These are phyloP conservation scores for Aspergillus affinis DNA, from an alignment of 495 filamentous ascomycete genomes.

Conservation along the genomic window DNA sequence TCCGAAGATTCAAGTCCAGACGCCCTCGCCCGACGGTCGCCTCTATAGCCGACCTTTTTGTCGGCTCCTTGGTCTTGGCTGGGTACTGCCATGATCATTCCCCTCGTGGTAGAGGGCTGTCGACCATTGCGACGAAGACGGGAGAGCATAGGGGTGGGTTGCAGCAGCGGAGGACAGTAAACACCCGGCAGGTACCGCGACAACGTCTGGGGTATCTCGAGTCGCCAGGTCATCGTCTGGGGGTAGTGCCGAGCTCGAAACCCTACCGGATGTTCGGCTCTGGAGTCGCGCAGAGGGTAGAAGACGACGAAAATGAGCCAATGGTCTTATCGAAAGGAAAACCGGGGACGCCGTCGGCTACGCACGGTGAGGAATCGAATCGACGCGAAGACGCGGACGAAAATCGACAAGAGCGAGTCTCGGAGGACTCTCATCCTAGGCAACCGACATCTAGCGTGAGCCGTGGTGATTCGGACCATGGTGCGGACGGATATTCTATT, in stretches of 20 bases:
- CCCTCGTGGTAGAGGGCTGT: conserved; percentile 31
- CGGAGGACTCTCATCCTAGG: background rate
- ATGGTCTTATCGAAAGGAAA: background rate
- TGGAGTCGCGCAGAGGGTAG: conserved; percentile 24
- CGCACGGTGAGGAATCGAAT: conserved; percentile 7
- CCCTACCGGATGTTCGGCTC: conserved; percentile 35
- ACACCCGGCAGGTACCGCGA: conserved; percentile 17
- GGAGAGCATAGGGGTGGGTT: conserved; percentile 16
- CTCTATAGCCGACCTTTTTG: conserved; percentile 56
- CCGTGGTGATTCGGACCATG: background rate
- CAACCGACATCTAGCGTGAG: background rate
- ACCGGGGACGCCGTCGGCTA: background rate
- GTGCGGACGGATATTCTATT: background rate
- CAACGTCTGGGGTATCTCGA: conserved; percentile 24
- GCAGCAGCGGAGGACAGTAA: conserved; percentile 17
- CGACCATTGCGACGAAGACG: conserved; percentile 24
- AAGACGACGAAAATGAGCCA: conserved; percentile 17
- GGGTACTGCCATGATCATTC: conserved; percentile 60
- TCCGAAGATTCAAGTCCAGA: conserved; percentile 38
- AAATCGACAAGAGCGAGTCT: background rate
- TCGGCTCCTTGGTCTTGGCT: conserved; percentile 63
- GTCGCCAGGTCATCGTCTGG: conserved; percentile 13
- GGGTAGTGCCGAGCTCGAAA: conserved; percentile 22
- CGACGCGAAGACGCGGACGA: background rate
- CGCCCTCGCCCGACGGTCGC: conserved; percentile 42